These are phyloP conservation scores for Hirschfeldia incana DNA, from an alignment of 345 rosid genomes.

Conservation along the genomic window DNA sequence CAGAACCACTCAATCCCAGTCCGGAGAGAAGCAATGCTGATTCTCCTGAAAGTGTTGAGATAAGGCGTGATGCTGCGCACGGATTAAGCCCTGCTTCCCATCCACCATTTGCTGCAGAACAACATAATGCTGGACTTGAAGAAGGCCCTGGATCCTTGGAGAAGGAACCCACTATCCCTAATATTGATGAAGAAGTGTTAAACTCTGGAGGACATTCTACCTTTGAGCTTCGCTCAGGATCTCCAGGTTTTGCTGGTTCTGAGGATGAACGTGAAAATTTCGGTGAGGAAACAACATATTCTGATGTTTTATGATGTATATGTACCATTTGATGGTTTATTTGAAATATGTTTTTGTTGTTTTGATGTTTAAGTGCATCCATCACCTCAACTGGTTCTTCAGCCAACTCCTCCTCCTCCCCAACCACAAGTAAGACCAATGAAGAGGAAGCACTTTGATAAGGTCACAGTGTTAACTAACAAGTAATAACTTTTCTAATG, in stretches of 20 bases:
- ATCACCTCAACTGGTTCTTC: constrained; percentile 58
- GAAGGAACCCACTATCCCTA: constrained; percentile 47
- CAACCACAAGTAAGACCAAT: constrained; percentile 35
- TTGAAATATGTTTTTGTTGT: too few relatives aligned
- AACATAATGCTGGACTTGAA: constrained; percentile 31
- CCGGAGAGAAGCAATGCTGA: constrained; percentile 7
- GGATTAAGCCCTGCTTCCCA: constrained; percentile 38
- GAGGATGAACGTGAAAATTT: constrained; percentile 42
- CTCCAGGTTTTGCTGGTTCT: constrained; percentile 46
- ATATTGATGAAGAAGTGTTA: constrained; percentile 44
- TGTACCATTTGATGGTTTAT: too few relatives aligned
- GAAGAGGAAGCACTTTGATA: constrained; percentile 63
- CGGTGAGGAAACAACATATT: constrained; percentile 48
- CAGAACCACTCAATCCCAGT: constrained; percentile 36
- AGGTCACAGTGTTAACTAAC: constrained; percentile 57
- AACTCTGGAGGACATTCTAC: constrained; percentile 44
- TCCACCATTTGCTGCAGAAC: constrained; percentile 26
- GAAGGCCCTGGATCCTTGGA: constrained; percentile 37
- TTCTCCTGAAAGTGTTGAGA: constrained; percentile 53
- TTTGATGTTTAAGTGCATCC: constrained; percentile 42
- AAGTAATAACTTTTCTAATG: constrained; percentile 42
- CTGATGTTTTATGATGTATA: not conserved
- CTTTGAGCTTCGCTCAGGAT: constrained; percentile 53
- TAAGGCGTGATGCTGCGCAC: constrained; percentile 51
- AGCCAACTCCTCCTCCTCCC: constrained; percentile 58